A percentile compares a stretch with the other conserved stretches of the same genome.
Conservation (phyloP, 2,329 filamentous ascomycete genomes). For the Fusarium foetens region DNA sequence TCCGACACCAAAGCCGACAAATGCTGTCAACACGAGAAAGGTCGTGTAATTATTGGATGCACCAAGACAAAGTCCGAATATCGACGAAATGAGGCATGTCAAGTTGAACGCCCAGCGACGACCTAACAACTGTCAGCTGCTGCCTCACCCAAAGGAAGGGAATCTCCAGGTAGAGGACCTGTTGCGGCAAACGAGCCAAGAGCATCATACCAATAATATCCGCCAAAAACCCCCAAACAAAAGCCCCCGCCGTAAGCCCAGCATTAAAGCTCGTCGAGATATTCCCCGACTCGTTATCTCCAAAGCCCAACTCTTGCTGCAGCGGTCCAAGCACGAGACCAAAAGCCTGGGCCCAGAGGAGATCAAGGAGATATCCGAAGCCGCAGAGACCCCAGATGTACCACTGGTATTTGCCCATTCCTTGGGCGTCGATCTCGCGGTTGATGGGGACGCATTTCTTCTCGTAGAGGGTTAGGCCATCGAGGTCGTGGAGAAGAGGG, state of each 20-base stretch:
- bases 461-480: conserved; percentile 47
- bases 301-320: conserved; percentile 67
- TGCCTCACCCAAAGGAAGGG: accelerated
- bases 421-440: conserved; percentile 60
- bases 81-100: conserved; percentile 63
- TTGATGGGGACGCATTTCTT: conserved; percentile 51
- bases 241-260: conserved; percentile 65
- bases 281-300: conserved; percentile 50
- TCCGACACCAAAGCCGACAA: conserved; percentile 63
- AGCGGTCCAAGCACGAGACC: conserved; percentile 64
- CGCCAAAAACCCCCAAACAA: conserved; percentile 65
- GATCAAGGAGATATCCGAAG: conserved; percentile 65
- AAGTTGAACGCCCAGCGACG: conserved; percentile 68
- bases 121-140: conserved; percentile 38
- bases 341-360: conserved; percentile 68
- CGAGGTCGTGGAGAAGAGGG: conserved; percentile 19
- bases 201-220: conserved; percentile 55
- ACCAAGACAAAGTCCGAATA: conserved; percentile 64
- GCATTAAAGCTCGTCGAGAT: conserved; percentile 65
- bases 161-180: conserved; percentile 7
- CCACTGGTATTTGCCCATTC: conserved; percentile 65
- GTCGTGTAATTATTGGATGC: conserved; percentile 60
- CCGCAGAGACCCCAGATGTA: conserved; percentile 63
- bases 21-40: conserved; percentile 64
- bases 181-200: background rate